These are phyloP conservation scores for Daldinia grandis DNA, from an alignment of 495 filamentous ascomycete genomes.

Conservation along the genomic window DNA sequence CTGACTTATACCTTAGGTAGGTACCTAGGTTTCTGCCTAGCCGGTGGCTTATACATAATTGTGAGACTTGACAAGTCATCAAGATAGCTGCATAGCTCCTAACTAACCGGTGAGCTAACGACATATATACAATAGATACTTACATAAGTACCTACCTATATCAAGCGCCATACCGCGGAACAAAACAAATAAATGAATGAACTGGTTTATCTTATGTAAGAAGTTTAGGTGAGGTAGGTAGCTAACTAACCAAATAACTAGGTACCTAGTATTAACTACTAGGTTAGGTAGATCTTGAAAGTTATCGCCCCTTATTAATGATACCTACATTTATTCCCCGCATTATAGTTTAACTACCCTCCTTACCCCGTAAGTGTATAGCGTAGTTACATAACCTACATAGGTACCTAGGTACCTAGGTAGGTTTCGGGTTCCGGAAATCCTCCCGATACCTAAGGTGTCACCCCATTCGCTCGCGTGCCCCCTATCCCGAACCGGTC, in stretches of 20 bases:
- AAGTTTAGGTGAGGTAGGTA: too few species aligned
- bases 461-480: slow-evolving; percentile 31
- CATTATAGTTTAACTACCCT: neutral
- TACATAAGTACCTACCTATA: neutral
- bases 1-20: too few species aligned
- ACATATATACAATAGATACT: neutral
- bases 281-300: too few species aligned
- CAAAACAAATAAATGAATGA: neutral
- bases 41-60: neutral
- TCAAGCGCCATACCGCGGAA: neutral
- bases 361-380: too few species aligned
- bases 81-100: neutral
- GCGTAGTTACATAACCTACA: too few species aligned
- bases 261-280: too few species aligned
- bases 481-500: slow-evolving; percentile 28
- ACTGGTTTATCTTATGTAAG: neutral
- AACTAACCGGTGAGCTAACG: neutral
- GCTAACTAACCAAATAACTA: too few species aligned
- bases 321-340: neutral
- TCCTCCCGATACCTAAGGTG: slow-evolving; percentile 15
- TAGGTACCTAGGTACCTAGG: neutral
- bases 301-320: neutral
- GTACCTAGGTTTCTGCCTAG: neutral
- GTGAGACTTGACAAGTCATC: slow-evolving; percentile 4
- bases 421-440: neutral